Evolutionary conservation across 805 yeast species (phyloP), one percentile per base, ranked within the genome.

Genomic region (Wickerhamomyces ciferrii): DNA sequence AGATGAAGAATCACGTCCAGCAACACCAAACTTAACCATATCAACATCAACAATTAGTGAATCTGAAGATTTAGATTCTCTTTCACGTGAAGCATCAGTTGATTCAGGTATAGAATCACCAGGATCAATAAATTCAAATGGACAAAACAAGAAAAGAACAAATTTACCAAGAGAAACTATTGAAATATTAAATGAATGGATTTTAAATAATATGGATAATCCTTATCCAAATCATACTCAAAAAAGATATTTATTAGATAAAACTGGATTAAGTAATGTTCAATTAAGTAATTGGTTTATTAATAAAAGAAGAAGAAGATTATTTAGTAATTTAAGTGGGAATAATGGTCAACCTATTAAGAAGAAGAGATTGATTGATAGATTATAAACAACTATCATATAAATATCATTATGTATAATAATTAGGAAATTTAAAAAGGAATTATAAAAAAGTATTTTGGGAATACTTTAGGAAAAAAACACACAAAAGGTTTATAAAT

Each of bases 261-360:
- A 76, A 59, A 87, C 96, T 0, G 92, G 94, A 0, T 72, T 87
- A 59, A 84, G 87, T 51, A 81, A 84, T 63, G 88, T 85, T 50
- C 96, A 87, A 64, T 73, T 87, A 50, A 76, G 86, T 53, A 88
- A 87, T 60, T 87, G 96, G 96, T 87, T 87, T 58, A 88, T 87
- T 59, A 87, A 87, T 61, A 95, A 92, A 18, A 76, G 96, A 55
- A 73, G 96, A 57, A 71, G 96, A 54, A 81, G 85, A 59, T 76
- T 87, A 17, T 60, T 60, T 42, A 53, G 59, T 20, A 60, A 58
- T 41, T 43, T 60, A 23, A 54, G 60, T 44, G 64, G 64, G 7
- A 60, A 57, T 45, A 60, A 60, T 42, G 64, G 64, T 2, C 61
- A 59, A 39, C 64, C 64, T n/a, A 60, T 60, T 42, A 60, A 60